Percentiles rank a stretch among this genome's conserved stretches.
Evolutionary conservation across 805 yeast species (phyloP).

Genomic region (Scheffersomyces stipitis): DNA sequence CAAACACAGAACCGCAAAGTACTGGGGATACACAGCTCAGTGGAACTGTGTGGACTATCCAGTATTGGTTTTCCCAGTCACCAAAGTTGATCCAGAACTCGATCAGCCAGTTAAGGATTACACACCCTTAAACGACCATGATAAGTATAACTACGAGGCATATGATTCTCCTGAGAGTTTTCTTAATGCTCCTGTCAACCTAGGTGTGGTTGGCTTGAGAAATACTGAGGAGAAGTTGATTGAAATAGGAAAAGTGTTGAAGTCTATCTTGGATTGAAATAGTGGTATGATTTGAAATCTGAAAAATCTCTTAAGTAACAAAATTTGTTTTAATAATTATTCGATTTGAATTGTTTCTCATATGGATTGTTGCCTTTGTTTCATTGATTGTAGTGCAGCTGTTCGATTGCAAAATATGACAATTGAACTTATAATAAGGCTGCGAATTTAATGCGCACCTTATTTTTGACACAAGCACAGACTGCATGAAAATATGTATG

Average conservation of each 20-base stretch:
- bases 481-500: too few species aligned
- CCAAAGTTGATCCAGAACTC: conserved; percentile 12
- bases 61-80: conserved; percentile 15
- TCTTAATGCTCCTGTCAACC: conserved; percentile 15
- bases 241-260: conserved; percentile 12
- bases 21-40: conserved; percentile 20
- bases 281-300: too few species aligned
- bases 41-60: conserved; percentile 22
- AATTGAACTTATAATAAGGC: too few species aligned
- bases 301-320: too few species aligned
- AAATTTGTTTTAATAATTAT: too few species aligned
- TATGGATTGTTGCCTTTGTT: too few species aligned
- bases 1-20: conserved; percentile 16
- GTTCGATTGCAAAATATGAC: too few species aligned
- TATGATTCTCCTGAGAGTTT: conserved; percentile 15
- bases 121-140: conserved; percentile 14
- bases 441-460: too few species aligned
- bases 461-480: too few species aligned
- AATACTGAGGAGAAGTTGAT: conserved; percentile 18
- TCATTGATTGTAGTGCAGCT: too few species aligned
- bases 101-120: conserved; percentile 12
- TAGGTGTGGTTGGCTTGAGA: conserved; percentile 17
- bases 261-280: conserved; percentile 1
- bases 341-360: too few species aligned
- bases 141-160: conserved; percentile 8